Percentiles rank a stretch among this genome's conserved stretches.
phyloP scores from a whole-genome alignment of 805 yeast species.

The Candida ovalis region DNA sequence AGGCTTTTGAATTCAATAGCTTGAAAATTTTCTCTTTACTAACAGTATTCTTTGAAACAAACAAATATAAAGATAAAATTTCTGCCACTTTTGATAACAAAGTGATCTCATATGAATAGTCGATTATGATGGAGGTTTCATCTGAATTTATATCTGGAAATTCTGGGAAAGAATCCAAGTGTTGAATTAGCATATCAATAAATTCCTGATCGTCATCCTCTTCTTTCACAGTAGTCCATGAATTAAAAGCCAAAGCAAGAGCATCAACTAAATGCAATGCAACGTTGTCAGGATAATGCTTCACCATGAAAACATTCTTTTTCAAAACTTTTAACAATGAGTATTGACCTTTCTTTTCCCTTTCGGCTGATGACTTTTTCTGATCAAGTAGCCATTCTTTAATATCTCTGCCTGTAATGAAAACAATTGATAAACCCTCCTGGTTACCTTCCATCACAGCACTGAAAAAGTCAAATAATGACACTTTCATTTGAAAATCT shows the following conservation, averaged over 20 bases:
- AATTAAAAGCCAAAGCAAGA: constrained; percentile 67
- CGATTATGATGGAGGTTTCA: constrained; percentile 25
- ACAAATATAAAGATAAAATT: constrained; percentile 67
- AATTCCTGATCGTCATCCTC: constrained; percentile 47
- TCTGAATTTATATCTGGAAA: constrained; percentile 16
- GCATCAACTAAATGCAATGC: constrained; percentile 69
- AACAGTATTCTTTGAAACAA: constrained; percentile 46
- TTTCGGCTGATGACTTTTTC: constrained; percentile 8
- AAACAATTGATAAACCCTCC: constrained; percentile 70
- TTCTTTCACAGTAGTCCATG: constrained; percentile 67
- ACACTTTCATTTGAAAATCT: constrained; percentile 47
- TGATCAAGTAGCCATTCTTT: constrained; percentile 24
- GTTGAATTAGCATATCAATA: constrained; percentile 37
- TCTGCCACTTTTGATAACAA: constrained; percentile 68
- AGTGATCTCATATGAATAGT: constrained; percentile 50
- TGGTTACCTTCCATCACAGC: constrained; percentile 68
- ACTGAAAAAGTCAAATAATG: constrained; percentile 61
- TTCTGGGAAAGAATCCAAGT: constrained; percentile 23
- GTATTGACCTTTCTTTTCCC: constrained; percentile 9
- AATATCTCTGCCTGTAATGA: constrained; percentile 59
- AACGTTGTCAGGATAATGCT: constrained; percentile 56
- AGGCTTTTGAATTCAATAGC: constrained; percentile 18
- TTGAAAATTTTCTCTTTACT: constrained; percentile 37
- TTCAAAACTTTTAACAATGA: constrained; percentile 58
- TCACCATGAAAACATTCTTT: constrained; percentile 47